phyloP scores from a whole-genome alignment of 2,329 filamentous ascomycete species.

The Mycosphaerella arachidis region DNA sequence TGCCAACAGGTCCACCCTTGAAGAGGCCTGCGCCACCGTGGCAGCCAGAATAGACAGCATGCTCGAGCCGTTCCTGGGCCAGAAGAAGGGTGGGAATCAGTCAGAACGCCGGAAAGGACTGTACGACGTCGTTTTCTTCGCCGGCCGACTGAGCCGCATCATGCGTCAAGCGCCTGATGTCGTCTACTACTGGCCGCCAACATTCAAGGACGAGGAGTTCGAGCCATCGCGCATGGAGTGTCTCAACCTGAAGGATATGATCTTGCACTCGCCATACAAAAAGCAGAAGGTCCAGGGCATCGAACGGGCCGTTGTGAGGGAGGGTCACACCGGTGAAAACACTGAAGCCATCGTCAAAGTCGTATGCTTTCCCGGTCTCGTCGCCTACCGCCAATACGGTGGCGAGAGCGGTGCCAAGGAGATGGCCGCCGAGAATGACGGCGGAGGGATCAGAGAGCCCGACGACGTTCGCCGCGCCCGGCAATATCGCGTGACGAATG shows the following conservation, averaged over 20 bases:
- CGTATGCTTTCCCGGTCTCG: slow-evolving; percentile 26
- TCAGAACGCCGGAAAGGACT: slow-evolving; percentile 3
- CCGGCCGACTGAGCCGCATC: slow-evolving; percentile 19
- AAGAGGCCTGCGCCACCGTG: neutral
- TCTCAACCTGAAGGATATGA: slow-evolving; percentile 25
- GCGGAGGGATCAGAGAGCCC: neutral
- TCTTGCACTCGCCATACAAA: slow-evolving; percentile 21
- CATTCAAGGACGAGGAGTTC: slow-evolving; percentile 33
- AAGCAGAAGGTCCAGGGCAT: slow-evolving; percentile 15
- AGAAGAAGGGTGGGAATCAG: neutral
- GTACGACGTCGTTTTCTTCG: slow-evolving; percentile 17
- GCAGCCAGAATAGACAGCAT: neutral
- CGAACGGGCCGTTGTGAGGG: slow-evolving; percentile 17
- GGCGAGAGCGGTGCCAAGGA: slow-evolving; percentile 19
- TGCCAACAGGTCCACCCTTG: neutral
- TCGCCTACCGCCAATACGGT: slow-evolving; percentile 28
- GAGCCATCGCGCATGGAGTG: slow-evolving; percentile 28
- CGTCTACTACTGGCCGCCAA: slow-evolving; percentile 29
- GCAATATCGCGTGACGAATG: neutral
- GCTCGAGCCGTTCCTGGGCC: neutral
- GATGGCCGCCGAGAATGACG: slow-evolving; percentile 15
- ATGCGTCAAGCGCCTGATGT: slow-evolving; percentile 23
- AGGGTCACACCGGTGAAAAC: slow-evolving; percentile 8
- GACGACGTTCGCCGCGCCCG: slow-evolving; percentile 6
- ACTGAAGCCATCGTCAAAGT: slow-evolving; percentile 28